Evolutionary conservation across 208 protist genomes (phyloP).

Genomic region (Histomonas meleagridis): DNA sequence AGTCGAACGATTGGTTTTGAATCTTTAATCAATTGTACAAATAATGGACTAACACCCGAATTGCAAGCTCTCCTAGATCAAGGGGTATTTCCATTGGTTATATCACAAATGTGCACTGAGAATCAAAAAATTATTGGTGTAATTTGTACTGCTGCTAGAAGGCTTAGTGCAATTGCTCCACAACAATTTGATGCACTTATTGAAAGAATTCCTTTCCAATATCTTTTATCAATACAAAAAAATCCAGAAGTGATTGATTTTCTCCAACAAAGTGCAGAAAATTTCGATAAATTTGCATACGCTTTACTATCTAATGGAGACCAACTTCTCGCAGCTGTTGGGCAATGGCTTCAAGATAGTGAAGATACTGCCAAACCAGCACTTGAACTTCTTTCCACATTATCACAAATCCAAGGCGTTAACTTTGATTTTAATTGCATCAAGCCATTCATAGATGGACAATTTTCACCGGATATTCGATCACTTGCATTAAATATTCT

Average conservation of each 20-base stretch:
- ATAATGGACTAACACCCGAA: not conserved
- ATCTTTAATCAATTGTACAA: not conserved
- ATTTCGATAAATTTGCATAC: not conserved
- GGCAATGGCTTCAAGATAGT: not conserved
- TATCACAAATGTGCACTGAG: not conserved
- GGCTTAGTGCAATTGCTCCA: not conserved
- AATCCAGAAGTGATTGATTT: not conserved
- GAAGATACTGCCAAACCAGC: not conserved
- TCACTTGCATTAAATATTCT: not conserved
- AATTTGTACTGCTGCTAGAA: not conserved
- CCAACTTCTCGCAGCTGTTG: not conserved
- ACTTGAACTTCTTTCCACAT: not conserved
- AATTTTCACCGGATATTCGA: not conserved
- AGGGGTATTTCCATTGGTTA: not conserved
- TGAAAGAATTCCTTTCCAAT: not conserved
- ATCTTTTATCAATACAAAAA: not conserved
- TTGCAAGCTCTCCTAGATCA: not conserved
- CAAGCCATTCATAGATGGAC: not conserved
- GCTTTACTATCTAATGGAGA: not conserved
- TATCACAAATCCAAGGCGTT: not conserved
- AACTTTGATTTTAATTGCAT: not conserved
- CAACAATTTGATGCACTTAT: not conserved
- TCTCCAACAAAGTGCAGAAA: not conserved
- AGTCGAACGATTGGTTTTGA: slow-evolving; percentile 9
- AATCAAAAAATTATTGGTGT: not conserved